Base-by-base conservation (phyloP, 208 protist genomes). In the Leptomonas seymouri region DNA sequence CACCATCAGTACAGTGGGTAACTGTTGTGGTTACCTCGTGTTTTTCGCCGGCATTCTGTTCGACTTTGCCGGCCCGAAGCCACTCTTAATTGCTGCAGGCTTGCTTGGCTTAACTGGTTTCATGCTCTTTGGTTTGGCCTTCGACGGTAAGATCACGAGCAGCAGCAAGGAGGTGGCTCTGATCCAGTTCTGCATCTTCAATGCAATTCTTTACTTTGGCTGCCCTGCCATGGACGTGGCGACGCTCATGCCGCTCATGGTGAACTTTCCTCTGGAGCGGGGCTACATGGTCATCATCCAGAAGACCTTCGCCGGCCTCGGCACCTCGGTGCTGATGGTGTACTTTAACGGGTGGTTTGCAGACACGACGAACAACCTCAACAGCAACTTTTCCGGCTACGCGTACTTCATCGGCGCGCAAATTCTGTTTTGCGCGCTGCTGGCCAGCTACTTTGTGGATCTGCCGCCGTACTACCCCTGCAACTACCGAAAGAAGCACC, bases 281-380 rank as follows among this genome's bases (percentile, higher is more conserved):
- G 90, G 90, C 28, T 90, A 83, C 67, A 80, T 93, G 55, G 82
- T 94, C 28, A 80, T 91, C 49, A 87, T 93, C 54, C 80, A 89
- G 59, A 94, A 94, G 71, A 93, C 89, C 16, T 92, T 93, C 57
- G 81, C 81, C 20, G 89, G 89, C 20, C 81, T 94, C 30, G 89
- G 89, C 27, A 87, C 86, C n/a, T 81, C 84, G 11, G 77, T 95
- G 41, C 67, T 93, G 25, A 87, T 90, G 82, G 78, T 77, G 20
- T 93, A 90, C 79, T 93, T 91, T 71, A 90, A 91, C 58, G 86
- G 78, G 27, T 93, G 81, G 79, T 94, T 94, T 55, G 56, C 30
- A n/a, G 59, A 78, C 55, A 14, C 34, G 49, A 54, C 71, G 16
- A 51, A 74, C n/a, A 45, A 46, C 28, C 25, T 61, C 0, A 56